Percentiles rank a stretch among this genome's conserved stretches.
phyloP scores from a whole-genome alignment of 805 yeast genomes.

The Saturnispora kantuleensis region DNA sequence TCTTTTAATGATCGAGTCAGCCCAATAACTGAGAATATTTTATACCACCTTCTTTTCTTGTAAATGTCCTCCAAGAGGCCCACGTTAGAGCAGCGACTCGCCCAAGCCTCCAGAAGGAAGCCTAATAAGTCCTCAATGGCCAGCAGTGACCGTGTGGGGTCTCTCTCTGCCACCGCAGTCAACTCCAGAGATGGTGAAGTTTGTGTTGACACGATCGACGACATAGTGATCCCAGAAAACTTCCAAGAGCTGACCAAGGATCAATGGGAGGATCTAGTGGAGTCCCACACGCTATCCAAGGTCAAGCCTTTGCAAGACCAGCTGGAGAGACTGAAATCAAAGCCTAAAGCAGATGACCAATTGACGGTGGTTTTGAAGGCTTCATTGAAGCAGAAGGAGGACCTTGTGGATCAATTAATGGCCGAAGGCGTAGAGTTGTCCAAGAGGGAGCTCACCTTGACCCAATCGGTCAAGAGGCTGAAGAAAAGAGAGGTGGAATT shows the following conservation, averaged over 20 bases:
- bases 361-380: constrained; percentile 6
- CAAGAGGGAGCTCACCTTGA: constrained; percentile 57
- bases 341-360: background rate
- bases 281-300: too few species aligned
- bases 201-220: too few species aligned
- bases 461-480: constrained; percentile 55
- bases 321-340: background rate
- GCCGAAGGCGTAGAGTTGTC: constrained; percentile 72
- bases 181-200: too few species aligned
- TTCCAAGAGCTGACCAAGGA: too few species aligned
- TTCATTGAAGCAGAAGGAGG: constrained; percentile 42
- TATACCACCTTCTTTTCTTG: background rate
- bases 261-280: too few species aligned
- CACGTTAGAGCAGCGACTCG: background rate
- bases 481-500: constrained; percentile 34
- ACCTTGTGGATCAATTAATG: constrained; percentile 51
- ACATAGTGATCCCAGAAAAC: too few species aligned
- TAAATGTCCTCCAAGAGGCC: background rate
- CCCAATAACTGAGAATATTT: constrained; percentile 8
- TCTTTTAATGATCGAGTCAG: constrained; percentile 10
- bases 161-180: too few species aligned
- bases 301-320: background rate
- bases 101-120: too few species aligned
- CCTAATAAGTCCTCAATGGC: too few species aligned
- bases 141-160: too few species aligned